A percentile compares a stretch with the other conserved stretches of the same genome.
Evolutionary conservation across 768 basidiomycete genomes (phyloP).

Genomic region (Tylopilus vinaceipallidus): DNA sequence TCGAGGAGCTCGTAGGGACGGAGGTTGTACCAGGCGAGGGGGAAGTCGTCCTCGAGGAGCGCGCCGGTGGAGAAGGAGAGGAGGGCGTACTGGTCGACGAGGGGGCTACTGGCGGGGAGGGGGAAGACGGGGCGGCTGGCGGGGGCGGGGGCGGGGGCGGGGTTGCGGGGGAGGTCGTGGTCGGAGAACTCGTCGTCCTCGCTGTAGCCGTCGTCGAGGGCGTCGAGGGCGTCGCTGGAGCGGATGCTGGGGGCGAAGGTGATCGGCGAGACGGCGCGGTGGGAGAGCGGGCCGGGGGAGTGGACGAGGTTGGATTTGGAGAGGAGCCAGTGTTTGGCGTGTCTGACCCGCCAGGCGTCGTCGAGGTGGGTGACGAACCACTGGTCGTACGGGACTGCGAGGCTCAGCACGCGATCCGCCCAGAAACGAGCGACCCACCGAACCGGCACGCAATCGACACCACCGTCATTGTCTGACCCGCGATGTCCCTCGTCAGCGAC

Average conservation of each 20-base stretch:
- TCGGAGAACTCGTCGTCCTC: slow-evolving; percentile 37
- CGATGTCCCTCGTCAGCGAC: slow-evolving; percentile 65
- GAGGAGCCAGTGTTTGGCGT: slow-evolving; percentile 63
- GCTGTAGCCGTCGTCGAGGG: slow-evolving; percentile 25
- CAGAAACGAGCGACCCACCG: slow-evolving; percentile 37
- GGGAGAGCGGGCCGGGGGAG: slow-evolving; percentile 25
- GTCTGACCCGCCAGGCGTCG: slow-evolving; percentile 55
- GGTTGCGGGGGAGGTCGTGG: slow-evolving; percentile 15
- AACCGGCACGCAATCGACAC: slow-evolving; percentile 56
- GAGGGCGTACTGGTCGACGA: slow-evolving; percentile 45
- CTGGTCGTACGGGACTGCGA: slow-evolving; percentile 66
- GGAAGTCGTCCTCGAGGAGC: slow-evolving; percentile 64
- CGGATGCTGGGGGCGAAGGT: slow-evolving; percentile 48
- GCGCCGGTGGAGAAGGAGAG: slow-evolving; percentile 69
- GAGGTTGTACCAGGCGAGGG: slow-evolving; percentile 56
- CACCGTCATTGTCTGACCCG: slow-evolving; percentile 16
- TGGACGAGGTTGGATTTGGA: slow-evolving; percentile 48
- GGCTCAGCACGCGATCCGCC: not conserved
- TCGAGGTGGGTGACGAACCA: slow-evolving; percentile 75
- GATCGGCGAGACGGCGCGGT: slow-evolving; percentile 63
- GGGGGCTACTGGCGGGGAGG: slow-evolving; percentile 14
- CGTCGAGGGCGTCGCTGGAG: slow-evolving; percentile 23
- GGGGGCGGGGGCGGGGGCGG: not conserved
- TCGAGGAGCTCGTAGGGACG: slow-evolving; percentile 68
- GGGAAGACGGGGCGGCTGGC: not conserved